A percentile compares a stretch with the other conserved stretches of the same genome.
phyloP scores from a whole-genome alignment of 1,284 basidiomycete species.

The Inonotus obliquus region DNA sequence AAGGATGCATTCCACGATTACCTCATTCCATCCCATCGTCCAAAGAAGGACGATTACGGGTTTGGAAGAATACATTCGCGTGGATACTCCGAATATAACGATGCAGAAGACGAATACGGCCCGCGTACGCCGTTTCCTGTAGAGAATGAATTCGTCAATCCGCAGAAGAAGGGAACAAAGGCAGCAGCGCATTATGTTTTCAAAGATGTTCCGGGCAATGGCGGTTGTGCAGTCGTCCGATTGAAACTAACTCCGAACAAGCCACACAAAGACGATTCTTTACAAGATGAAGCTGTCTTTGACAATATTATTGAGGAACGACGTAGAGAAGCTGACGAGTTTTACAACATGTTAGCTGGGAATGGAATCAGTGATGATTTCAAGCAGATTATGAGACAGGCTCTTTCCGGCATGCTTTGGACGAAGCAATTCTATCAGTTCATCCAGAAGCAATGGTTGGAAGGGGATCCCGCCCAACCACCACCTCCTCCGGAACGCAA shows the following conservation, averaged over 20 bases:
- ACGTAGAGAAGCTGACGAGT: slow-evolving; percentile 91
- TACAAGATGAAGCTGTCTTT: slow-evolving; percentile 88
- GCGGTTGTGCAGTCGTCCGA: slow-evolving; percentile 94
- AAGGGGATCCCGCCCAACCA: slow-evolving; percentile 93
- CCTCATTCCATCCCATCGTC: slow-evolving; percentile 83
- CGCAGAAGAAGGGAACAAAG: slow-evolving; percentile 87
- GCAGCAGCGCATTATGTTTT: slow-evolving; percentile 90
- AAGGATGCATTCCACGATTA: slow-evolving; percentile 99
- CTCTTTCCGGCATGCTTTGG: slow-evolving; percentile 98
- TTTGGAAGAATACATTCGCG: slow-evolving; percentile 45
- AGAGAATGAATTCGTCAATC: slow-evolving; percentile 67
- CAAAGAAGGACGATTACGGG: slow-evolving; percentile 32
- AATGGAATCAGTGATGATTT: slow-evolving; percentile 89
- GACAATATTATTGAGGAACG: slow-evolving; percentile 88
- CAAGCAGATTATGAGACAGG: slow-evolving; percentile 95
- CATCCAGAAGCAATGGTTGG: slow-evolving; percentile 93
- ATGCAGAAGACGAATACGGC: slow-evolving; percentile 35
- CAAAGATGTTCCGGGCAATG: slow-evolving; percentile 80
- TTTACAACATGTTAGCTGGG: slow-evolving; percentile 78
- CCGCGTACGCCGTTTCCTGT: slow-evolving; percentile 52
- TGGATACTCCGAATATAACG: slow-evolving; percentile 36
- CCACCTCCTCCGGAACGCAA: slow-evolving; percentile 90
- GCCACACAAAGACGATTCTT: slow-evolving; percentile 68
- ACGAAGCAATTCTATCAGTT: slow-evolving; percentile 97
- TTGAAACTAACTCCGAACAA: slow-evolving; percentile 85